These are phyloP conservation scores for Biscogniauxia mediterranea DNA, from an alignment of 2,329 filamentous ascomycete genomes.

Conservation along the genomic window DNA sequence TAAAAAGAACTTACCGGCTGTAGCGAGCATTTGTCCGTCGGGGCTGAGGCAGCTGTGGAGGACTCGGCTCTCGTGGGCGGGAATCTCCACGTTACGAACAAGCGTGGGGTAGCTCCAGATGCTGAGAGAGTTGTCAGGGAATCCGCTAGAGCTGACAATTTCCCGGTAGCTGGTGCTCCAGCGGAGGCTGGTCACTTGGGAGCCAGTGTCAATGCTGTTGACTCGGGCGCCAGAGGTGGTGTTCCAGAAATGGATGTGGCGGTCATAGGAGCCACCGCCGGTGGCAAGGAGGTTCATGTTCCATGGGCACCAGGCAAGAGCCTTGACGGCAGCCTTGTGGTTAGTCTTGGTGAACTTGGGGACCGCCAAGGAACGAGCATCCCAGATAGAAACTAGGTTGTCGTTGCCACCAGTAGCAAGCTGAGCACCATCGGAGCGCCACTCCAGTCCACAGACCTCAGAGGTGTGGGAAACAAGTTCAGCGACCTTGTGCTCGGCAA, in stretches of 20 bases:
- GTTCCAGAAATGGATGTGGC: conserved; percentile 99
- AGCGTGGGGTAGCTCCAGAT: conserved; percentile 99
- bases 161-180: conserved; percentile 98
- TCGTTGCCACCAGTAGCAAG: conserved; percentile 97
- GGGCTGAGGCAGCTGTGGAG: conserved; percentile 96
- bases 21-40: conserved; percentile 96
- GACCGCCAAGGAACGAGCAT: conserved; percentile 85
- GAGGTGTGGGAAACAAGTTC: conserved; percentile 97
- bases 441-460: conserved; percentile 96
- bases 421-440: conserved; percentile 94
- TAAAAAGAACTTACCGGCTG: conserved; percentile 61
- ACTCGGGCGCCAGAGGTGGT: conserved; percentile 94
- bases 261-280: conserved; percentile 92
- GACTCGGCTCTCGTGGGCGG: conserved; percentile 93
- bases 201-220: conserved; percentile 98
- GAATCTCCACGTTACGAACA: conserved; percentile 96
- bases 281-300: conserved; percentile 96
- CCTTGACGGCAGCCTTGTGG: conserved; percentile 98
- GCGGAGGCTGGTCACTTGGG: conserved; percentile 91
- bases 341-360: conserved; percentile 99
- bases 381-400: conserved; percentile 99
- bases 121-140: conserved; percentile 98
- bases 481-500: conserved; percentile 96
- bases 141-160: conserved; percentile 95
- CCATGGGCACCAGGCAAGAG: conserved; percentile 98